Conservation (phyloP, 2,329 filamentous ascomycete genomes). For the Lachnellula occidentalis region DNA sequence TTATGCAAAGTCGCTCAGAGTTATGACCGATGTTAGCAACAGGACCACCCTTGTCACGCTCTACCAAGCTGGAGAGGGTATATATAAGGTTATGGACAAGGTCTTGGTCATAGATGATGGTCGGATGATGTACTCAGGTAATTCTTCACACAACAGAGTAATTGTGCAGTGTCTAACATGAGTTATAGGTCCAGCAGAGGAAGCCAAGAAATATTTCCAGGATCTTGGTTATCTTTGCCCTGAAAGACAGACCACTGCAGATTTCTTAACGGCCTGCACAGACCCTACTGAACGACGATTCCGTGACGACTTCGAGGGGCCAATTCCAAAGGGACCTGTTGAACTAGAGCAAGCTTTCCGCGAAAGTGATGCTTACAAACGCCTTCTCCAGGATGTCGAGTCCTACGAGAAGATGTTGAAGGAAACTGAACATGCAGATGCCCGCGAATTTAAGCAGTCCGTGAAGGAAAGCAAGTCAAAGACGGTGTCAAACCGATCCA, state of each 20-base stretch:
- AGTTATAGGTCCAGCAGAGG: conserved; percentile 40
- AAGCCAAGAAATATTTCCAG: conserved; percentile 60
- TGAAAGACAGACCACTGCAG: conserved; percentile 60
- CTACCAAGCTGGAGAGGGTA: conserved; percentile 65
- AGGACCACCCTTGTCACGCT: conserved; percentile 63
- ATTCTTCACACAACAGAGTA: neutral
- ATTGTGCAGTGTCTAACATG: neutral
- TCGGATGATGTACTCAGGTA: conserved; percentile 59
- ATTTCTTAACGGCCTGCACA: conserved; percentile 72
- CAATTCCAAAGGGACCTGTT: conserved; percentile 43
- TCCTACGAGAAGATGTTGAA: conserved; percentile 54
- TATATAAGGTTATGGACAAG: conserved; percentile 73
- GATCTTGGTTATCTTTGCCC: conserved; percentile 56
- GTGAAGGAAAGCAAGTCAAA: conserved; percentile 64
- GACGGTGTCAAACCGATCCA: conserved; percentile 61
- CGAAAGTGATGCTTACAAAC: conserved; percentile 55
- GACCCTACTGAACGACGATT: conserved; percentile 64
- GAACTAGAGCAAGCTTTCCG: conserved; percentile 63
- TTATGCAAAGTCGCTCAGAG: conserved; percentile 63
- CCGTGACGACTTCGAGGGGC: conserved; percentile 8
- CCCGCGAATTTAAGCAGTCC: conserved; percentile 58
- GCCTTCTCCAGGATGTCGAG: conserved; percentile 54
- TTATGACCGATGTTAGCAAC: conserved; percentile 72
- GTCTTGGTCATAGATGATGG: conserved; percentile 72
- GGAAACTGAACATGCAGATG: conserved; percentile 52